Percentiles rank a stretch among this genome's conserved stretches.
Conservation (phyloP, 2,329 filamentous ascomycete species). For the Colletotrichum acutatum region DNA sequence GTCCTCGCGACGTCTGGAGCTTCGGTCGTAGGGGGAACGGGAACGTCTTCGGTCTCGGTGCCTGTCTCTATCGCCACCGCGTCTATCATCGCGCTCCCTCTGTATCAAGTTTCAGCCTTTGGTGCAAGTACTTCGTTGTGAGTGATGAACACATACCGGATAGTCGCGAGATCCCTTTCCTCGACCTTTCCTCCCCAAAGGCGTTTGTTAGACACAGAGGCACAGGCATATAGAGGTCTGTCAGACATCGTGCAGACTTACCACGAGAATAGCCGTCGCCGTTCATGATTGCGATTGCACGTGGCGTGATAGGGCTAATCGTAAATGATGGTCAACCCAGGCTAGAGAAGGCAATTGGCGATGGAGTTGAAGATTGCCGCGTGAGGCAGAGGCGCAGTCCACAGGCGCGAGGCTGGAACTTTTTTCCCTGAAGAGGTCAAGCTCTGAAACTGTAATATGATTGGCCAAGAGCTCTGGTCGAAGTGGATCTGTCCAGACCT, state of each 20-base stretch:
- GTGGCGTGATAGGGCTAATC: slow-evolving; percentile 21
- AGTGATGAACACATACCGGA: slow-evolving; percentile 20
- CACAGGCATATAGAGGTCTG: background rate
- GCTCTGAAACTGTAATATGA: slow-evolving; percentile 22
- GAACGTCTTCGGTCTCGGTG: slow-evolving; percentile 78
- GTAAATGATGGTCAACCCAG: slow-evolving; percentile 21
- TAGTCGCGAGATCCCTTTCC: slow-evolving; percentile 37
- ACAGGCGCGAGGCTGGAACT: slow-evolving; percentile 36
- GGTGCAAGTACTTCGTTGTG: background rate
- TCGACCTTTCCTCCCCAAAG: slow-evolving; percentile 29
- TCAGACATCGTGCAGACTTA: slow-evolving; percentile 12
- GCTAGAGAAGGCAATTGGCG: slow-evolving; percentile 2
- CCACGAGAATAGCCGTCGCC: slow-evolving; percentile 37
- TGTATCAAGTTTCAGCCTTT: background rate
- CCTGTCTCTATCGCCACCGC: slow-evolving; percentile 49
- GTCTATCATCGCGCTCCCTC: slow-evolving; percentile 49
- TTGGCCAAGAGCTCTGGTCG: slow-evolving; percentile 14
- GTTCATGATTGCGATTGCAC: slow-evolving; percentile 34
- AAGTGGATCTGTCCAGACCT: background rate
- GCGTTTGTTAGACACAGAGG: slow-evolving; percentile 22
- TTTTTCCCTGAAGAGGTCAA: slow-evolving; percentile 34
- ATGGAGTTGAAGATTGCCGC: slow-evolving; percentile 26
- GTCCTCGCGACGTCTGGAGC: slow-evolving; percentile 77
- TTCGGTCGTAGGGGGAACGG: slow-evolving; percentile 81
- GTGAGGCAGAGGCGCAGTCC: slow-evolving; percentile 28